Evolutionary conservation across 2,329 filamentous ascomycete genomes (phyloP), one percentile per base, ranked within the genome.

Genomic region (Colletotrichum eleusines): DNA sequence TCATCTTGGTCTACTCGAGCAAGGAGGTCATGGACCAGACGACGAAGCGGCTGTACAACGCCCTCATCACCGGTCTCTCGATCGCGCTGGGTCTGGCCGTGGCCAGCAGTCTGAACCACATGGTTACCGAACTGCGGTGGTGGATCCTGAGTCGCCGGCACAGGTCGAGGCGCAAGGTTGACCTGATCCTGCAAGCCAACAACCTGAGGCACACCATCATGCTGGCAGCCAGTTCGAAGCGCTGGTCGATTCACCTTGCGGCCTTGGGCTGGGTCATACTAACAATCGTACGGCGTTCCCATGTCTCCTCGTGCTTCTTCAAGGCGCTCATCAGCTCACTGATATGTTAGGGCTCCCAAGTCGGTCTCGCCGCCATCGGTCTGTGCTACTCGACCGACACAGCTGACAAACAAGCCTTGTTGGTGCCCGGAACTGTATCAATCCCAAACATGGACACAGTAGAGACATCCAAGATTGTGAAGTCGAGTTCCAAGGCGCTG

Each of bases 101-200:
- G 51, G 79, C 81, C 2, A 82, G 78, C 72, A 79, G 80, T 8
- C 77, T 86, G 28, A 84, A 84, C 67, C 79, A 79, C 35, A 82
- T 85, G 78, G 80, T 83, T 4, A 74, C 78, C 18, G 82, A 84
- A 69, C 75, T 84, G 71, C 77, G 84, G n/a, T 86, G 84, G 83
- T 84, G 82, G 76, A 80, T 85, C 35, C 73, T 86, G 51, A 80
- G 78, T 67, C 75, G 77, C 11, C 75, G 78, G 6, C 77, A 79
- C 48, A 78, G 81, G 69, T 79, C 79, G 42, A 75, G 81, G 50
- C 75, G 74, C 6, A 84, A 86, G 38, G 71, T 80, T 7, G 78
- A 81, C 59, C 68, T 76, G 20, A 76, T 80, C 12, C 73, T 81
- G 7, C 73, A 74, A 28, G 76, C 76, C 8, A 78, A 81, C 51